Base-by-base conservation (phyloP, 305 asterid genomes). In the Solanum hybrid region DNA sequence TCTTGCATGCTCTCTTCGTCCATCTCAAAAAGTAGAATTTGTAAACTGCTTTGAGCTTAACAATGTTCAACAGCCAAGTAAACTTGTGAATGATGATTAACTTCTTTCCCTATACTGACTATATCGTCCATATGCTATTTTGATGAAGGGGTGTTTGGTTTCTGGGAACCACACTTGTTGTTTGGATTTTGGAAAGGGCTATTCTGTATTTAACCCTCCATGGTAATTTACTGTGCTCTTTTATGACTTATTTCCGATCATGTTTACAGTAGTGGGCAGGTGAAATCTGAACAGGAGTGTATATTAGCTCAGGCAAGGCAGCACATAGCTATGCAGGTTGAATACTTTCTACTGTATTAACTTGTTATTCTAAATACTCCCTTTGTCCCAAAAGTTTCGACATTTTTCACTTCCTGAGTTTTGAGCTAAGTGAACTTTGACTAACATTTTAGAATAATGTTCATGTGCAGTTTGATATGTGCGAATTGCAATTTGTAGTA, bases 321-420 rank as follows among this genome's bases (percentile, higher is more conserved):
- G 89, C 96, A 95, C 90, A 94, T 95, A 90, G 95, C 96, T 80
- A 91, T 95, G 89, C 97, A 95, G 96, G 97, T 95, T 90, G 87
- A 85, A 88, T 94, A 94, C 89, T 95, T 88, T 93, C 92, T 69
- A 81, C 87, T 51, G 29, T 84, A 45, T 84, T 29, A 84, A 51
- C 40, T 84, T 84, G 10, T 29, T 51, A 45, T 84, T 84, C 87
- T 51, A 84, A 17, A 9, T 45, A 45, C 42, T 29, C 73, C 5
- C 40, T 45, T 32, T 51, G 27, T 27, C 73, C 11, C 38, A 45
- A 17, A 84, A 29, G 73, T 31, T 84, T 84, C 6, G 10, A 45
- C 73, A 17, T 84, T 51, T 84, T 84, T 19, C 10, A 9, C 73
- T 51, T 84, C 19, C 29, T 32, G 22, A 19, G 42, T 51, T 84